Conservation (phyloP, 2,329 filamentous ascomycete species). For the Colletotrichum orbiculare region DNA sequence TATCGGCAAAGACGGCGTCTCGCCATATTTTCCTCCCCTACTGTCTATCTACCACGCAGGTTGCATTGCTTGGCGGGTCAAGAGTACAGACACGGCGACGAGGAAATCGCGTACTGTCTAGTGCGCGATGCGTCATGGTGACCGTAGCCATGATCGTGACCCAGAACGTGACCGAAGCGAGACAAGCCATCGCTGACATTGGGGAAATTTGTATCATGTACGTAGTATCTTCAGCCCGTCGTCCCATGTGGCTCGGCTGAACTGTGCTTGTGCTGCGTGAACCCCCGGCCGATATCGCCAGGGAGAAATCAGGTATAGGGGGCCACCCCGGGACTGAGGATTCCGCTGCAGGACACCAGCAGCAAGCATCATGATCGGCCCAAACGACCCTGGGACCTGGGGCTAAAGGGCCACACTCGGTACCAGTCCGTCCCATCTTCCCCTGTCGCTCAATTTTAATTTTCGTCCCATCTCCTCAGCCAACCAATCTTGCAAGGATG, state of each 20-base stretch:
- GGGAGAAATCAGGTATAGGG: slow-evolving; percentile 36
- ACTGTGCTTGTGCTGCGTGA: neutral
- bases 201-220: neutral
- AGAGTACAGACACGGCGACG: too few species aligned
- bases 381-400: slow-evolving; percentile 27
- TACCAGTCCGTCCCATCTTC: slow-evolving; percentile 21
- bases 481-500: slow-evolving; percentile 30
- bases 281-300: slow-evolving; percentile 24
- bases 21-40: too few species aligned
- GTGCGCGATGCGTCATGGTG: too few species aligned
- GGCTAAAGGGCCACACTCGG: slow-evolving; percentile 28
- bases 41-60: too few species aligned
- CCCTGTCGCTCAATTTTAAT: slow-evolving; percentile 32
- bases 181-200: too few species aligned
- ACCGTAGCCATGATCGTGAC: too few species aligned
- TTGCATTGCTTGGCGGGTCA: too few species aligned
- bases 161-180: too few species aligned
- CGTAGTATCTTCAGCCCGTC: neutral
- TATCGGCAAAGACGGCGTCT: too few species aligned
- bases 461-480: slow-evolving; percentile 36
- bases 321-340: slow-evolving; percentile 24
- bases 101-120: too few species aligned
- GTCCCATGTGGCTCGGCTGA: slow-evolving; percentile 18
- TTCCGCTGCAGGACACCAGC: slow-evolving; percentile 32
- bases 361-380: slow-evolving; percentile 36